Evolutionary conservation across 2,329 filamentous ascomycete genomes (phyloP).

Genomic region (Botryotinia narcissicola): DNA sequence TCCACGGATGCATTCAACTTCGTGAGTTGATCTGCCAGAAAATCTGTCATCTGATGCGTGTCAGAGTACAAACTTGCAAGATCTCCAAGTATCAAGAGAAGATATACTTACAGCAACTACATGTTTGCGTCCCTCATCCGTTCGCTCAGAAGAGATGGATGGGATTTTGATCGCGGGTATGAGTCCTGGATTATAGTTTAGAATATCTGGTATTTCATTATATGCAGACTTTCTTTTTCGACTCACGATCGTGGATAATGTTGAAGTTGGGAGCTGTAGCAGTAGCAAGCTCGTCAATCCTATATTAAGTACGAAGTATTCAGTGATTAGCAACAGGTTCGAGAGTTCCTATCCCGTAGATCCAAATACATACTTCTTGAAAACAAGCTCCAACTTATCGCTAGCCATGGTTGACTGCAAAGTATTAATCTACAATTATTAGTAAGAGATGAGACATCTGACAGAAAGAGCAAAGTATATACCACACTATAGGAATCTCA

Average conservation of each 20-base stretch:
- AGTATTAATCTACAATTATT: not conserved
- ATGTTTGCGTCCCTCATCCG: not conserved
- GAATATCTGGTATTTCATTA: not conserved
- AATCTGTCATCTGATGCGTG: not conserved
- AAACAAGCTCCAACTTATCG: not conserved
- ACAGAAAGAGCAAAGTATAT: not conserved
- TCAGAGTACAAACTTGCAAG: not conserved
- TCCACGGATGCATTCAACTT: not conserved
- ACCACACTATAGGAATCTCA: not conserved
- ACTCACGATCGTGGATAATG: not conserved
- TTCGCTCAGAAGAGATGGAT: not conserved
- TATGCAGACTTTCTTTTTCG: not conserved
- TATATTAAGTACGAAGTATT: not conserved
- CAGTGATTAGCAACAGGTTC: no score
- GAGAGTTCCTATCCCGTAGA: no score
- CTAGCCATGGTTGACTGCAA: not conserved
- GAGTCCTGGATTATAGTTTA: not conserved
- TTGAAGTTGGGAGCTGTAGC: not conserved
- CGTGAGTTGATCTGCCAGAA: not conserved
- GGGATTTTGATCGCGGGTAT: slow-evolving; percentile 2
- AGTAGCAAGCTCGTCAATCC: not conserved
- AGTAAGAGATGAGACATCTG: not conserved
- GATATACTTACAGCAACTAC: not conserved
- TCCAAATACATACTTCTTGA: not conserved
- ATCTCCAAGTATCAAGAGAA: no score